These are phyloP conservation scores for Cladosporium sp. DNA, from an alignment of 2,329 filamentous ascomycete species.

Conservation along the genomic window DNA sequence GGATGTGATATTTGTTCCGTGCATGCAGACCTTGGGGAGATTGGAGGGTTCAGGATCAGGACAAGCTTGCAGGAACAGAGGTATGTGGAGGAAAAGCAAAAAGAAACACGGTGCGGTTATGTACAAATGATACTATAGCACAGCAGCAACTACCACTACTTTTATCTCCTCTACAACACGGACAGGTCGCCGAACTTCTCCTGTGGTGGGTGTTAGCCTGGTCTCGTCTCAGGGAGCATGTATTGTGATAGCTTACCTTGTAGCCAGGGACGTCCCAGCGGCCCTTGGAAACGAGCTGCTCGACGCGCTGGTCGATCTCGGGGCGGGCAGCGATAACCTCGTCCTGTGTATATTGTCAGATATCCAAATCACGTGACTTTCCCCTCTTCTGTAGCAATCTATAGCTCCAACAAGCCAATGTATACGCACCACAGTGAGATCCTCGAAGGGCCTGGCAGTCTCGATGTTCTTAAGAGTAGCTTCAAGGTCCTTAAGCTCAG, in stretches of 20 bases:
- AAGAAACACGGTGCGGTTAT: constrained; percentile 11
- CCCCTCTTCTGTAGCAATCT: constrained; percentile 6
- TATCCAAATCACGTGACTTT: constrained; percentile 22
- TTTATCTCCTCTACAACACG: constrained; percentile 62
- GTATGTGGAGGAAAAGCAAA: constrained; percentile 3
- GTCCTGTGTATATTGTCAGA: constrained; percentile 56
- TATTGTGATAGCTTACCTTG: constrained; percentile 66
- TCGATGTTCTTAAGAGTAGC: constrained; percentile 97
- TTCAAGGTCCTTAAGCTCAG: constrained; percentile 88
- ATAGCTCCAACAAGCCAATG: neutral
- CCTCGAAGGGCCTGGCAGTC: constrained; percentile 89
- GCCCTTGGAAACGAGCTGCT: constrained; percentile 92
- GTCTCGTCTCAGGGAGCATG: neutral
- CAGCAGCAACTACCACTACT: constrained; percentile 31
- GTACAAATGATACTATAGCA: constrained; percentile 20
- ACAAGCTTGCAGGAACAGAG: neutral
- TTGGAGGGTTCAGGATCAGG: no score
- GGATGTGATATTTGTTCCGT: no score
- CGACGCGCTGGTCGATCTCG: constrained; percentile 95
- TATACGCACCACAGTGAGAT: constrained; percentile 88
- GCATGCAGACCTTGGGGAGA: no score
- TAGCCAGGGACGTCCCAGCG: constrained; percentile 98
- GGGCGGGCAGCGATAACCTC: constrained; percentile 91
- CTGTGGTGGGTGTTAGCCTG: constrained; percentile 56
- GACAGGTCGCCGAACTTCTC: constrained; percentile 99